Evolutionary conservation across 2,329 filamentous ascomycete genomes (phyloP).

Genomic region (Bipolaris zeicola): DNA sequence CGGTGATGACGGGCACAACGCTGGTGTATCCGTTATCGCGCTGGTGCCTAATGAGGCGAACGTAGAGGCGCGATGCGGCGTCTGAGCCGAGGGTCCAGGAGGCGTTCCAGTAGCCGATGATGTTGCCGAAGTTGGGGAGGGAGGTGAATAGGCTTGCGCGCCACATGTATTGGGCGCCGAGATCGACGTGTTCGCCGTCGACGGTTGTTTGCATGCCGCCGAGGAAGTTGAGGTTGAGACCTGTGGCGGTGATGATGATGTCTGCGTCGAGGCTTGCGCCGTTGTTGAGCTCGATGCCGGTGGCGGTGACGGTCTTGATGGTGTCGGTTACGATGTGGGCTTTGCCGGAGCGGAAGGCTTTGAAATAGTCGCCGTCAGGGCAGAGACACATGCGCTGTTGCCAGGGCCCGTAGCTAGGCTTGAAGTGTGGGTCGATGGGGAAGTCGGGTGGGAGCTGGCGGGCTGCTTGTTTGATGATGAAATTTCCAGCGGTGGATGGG

Average conservation of each 20-base stretch:
- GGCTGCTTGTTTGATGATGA: conserved; percentile 56
- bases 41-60: conserved; percentile 60
- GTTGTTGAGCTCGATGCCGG: conserved; percentile 56
- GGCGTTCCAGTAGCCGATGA: conserved; percentile 65
- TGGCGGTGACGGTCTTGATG: conserved; percentile 57
- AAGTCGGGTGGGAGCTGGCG: conserved; percentile 58
- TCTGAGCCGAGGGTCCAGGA: conserved; percentile 69
- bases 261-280: conserved; percentile 61
- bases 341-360: conserved; percentile 56
- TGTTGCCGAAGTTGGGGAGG: conserved; percentile 64
- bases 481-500: conserved; percentile 55
- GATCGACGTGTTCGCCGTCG: conserved; percentile 56
- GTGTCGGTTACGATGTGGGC: conserved; percentile 61
- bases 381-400: conserved; percentile 77
- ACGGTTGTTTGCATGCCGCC: conserved; percentile 59
- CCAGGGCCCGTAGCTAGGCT: conserved; percentile 59
- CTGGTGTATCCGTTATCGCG: conserved; percentile 49
- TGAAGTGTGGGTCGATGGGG: conserved; percentile 53
- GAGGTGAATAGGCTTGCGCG: conserved; percentile 66
- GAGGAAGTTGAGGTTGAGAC: conserved; percentile 62
- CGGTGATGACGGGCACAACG: conserved; percentile 54
- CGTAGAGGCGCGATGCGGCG: conserved; percentile 56
- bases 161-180: conserved; percentile 63
- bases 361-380: conserved; percentile 66
- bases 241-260: conserved; percentile 69